Evolutionary conservation across 257 asterid species (phyloP).

Genomic region (Rubia yunnanensis): DNA sequence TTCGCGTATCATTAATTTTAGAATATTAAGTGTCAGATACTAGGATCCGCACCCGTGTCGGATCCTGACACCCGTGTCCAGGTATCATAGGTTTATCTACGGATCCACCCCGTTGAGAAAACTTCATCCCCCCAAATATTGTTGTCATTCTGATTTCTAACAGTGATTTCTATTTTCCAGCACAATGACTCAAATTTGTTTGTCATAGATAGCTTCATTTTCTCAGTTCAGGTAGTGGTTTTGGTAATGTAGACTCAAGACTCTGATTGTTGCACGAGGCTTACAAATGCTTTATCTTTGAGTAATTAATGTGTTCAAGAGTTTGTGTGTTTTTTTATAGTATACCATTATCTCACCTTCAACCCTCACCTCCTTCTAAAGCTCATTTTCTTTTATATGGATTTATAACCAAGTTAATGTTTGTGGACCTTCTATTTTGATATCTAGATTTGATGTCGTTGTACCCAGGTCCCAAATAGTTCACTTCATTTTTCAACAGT

Average conservation of each 20-base stretch:
- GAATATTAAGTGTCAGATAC: too few species aligned
- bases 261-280: neutral
- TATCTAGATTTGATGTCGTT: neutral
- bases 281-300: neutral
- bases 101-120: neutral
- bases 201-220: neutral
- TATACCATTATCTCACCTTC: too few species aligned
- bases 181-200: too few species aligned
- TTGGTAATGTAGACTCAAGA: neutral
- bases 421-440: conserved; percentile 5
- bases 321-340: neutral
- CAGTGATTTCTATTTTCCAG: neutral
- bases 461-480: conserved; percentile 85
- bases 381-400: neutral
- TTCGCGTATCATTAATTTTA: too few species aligned
- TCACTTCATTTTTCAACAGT: conserved; percentile 69
- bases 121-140: neutral
- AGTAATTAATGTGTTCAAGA: neutral
- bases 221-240: neutral
- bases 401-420: too few species aligned
- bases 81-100: too few species aligned
- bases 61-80: too few species aligned
- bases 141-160: neutral
- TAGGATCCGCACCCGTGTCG: too few species aligned
- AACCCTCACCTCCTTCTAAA: neutral